Base-by-base conservation (phyloP, 139 green algal genomes). In the Astrephomene gubernaculifera region DNA sequence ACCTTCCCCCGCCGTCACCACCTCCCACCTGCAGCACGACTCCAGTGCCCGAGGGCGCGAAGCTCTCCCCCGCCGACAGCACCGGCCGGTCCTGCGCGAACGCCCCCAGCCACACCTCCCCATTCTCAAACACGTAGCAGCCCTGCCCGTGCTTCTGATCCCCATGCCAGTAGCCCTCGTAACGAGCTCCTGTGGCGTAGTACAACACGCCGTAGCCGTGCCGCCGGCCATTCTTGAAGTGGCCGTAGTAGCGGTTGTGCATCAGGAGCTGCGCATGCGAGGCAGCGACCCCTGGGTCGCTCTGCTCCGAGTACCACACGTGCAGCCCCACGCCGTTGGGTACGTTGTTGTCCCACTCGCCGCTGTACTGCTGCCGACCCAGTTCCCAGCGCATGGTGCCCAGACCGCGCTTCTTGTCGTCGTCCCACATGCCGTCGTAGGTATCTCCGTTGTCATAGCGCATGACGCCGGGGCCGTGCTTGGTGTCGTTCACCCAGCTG, bases 181-280 rank as follows among this genome's bases (percentile, higher is more conserved):
- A 90, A 22, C 81, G 65, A 0, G 91, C 88, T 12, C 93, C 93
- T 22, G 82, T 96, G 54, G 92, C 90, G 76, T 95, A 94, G 84
- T 91, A 89, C 69, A 96, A 81, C 44, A 90, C 69, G 44, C 93
- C 92, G 53, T 94, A 91, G 39, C 92, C 90, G 41, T 90, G 87
- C 1, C 91, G 87, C 60, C 88, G 64, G 24, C 92, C 91, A 54
- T 94, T 83, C 22, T 88, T 79, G 68, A 95, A 94, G 64, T 88
- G 87, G n/a, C 92, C 92, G 36, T 88, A 54, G 65, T 95, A 95
- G 85, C 91, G 93, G 85, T 95, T 96, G 88, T 87, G 82, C 93
- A 92, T 94, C 29, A 95, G 73, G n/a, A 93, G 87, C 71, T 91
- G 84, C 4, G 89, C 91, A 67, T 94, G 90, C 69, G 91, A 91